Evolutionary conservation across 169 alveolate genomes (phyloP).

Genomic region (Hammondia hammondi): DNA sequence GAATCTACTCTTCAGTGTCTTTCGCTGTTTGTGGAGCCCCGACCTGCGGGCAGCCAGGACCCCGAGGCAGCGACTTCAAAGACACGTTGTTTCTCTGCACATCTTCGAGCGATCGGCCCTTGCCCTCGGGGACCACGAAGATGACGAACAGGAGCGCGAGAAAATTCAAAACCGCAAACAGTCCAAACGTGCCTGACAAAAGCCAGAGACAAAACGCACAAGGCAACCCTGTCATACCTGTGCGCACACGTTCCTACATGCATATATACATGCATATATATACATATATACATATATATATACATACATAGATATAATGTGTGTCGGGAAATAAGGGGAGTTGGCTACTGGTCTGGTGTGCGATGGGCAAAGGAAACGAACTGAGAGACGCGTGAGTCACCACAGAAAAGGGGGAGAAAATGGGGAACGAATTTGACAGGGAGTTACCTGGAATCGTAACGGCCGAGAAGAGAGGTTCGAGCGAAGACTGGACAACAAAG

Average conservation of each 20-base stretch:
- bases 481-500: conserved; percentile 46
- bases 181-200: conserved; percentile 51
- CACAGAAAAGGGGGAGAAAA: neutral
- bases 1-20: neutral
- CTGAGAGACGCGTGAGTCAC: neutral
- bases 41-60: neutral
- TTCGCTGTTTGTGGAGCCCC: neutral
- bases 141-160: conserved; percentile 25
- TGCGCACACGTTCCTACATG: too few relatives aligned
- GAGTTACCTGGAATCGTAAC: conserved; percentile 32
- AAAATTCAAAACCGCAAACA: neutral
- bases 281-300: too few relatives aligned
- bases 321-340: too few relatives aligned
- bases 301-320: too few relatives aligned
- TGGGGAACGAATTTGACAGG: neutral
- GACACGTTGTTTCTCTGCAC: neutral
- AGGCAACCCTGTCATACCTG: neutral
- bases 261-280: too few relatives aligned
- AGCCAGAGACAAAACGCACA: neutral
- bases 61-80: neutral
- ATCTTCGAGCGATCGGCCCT: conserved; percentile 38
- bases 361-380: too few relatives aligned
- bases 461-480: conserved; percentile 39
- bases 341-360: too few relatives aligned
- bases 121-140: conserved; percentile 55